Conservation (phyloP, 1,284 basidiomycete species). For the Meripilus lineatus region DNA sequence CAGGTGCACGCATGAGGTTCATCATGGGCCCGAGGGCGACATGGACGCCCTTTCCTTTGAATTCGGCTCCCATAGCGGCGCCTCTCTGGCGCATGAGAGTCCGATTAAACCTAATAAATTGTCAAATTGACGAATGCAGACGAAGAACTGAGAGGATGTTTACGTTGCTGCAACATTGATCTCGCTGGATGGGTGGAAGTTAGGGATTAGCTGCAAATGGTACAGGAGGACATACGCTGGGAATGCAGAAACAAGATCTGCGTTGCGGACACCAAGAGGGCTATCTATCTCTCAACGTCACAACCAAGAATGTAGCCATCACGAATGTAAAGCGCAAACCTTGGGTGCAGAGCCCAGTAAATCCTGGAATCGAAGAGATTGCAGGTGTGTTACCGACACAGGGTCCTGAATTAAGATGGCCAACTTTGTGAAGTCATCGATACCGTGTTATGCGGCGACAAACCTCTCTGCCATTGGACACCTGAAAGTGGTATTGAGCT, state of each 20-base stretch:
- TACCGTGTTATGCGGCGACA: too few relatives aligned
- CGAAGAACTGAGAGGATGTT: conserved; percentile 14
- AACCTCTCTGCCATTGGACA: conserved; percentile 40
- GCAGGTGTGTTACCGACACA: conserved; percentile 69
- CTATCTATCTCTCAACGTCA: conserved; percentile 32
- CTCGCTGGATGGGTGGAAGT: too few relatives aligned
- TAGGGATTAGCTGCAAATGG: not conserved
- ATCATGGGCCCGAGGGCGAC: conserved; percentile 23
- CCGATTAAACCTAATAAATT: conserved; percentile 50
- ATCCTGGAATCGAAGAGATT: conserved; percentile 51
- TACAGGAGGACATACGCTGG: conserved; percentile 46
- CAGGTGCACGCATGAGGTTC: conserved; percentile 57
- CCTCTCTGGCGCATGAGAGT: conserved; percentile 62
- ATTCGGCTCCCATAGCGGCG: conserved; percentile 62
- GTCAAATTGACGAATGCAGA: conserved; percentile 4
- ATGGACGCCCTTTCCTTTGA: conserved; percentile 54
- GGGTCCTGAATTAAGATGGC: conserved; percentile 36
- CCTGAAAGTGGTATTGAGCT: conserved; percentile 27
- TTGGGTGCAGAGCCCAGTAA: conserved; percentile 67
- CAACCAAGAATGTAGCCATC: not conserved
- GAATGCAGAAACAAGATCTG: conserved; percentile 61
- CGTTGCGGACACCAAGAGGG: conserved; percentile 59
- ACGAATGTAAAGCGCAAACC: conserved; percentile 26
- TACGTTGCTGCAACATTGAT: conserved; percentile 70
- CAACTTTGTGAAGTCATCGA: too few relatives aligned